Base-by-base conservation (phyloP, 2,329 filamentous ascomycete genomes). In the Fusarium succisae region DNA sequence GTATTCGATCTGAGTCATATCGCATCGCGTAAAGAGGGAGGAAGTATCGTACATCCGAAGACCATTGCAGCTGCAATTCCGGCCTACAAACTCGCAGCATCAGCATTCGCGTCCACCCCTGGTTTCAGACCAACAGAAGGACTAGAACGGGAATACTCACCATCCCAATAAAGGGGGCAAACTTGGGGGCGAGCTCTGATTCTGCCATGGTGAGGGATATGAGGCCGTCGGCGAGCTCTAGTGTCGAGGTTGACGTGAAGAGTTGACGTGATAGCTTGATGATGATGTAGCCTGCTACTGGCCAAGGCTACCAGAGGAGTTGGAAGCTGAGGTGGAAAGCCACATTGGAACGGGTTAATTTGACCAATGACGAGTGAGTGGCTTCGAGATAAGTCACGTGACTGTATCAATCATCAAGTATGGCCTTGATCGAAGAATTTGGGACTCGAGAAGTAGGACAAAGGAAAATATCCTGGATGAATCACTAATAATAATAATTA, bases 101-200 rank as follows among this genome's bases (percentile, higher is more conserved):
- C 69, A 80, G 77, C 72, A 76, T 67, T 63, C 70, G 69, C 69
- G 73, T 70, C 58, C 63, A 53, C 51, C 63, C 45, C 50, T 48
- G 47, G 37, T 50, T 63, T 24, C 24, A 32, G 24, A 45, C 54
- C 55, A 62, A 38, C 30, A 18, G 65, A 55, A 63, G 59, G 55
- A 54, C 57, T 57, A 61, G 37, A 24, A 48, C 18, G 45, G 35
- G 26, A 20, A 43, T 63, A 85, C 91, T 84, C 87, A 95, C 93
- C 93, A 96, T 94, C 87, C 94, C 94, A 82, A 96, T 89, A 87
- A 96, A 96, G 78, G 93, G 93, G 86, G 94, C 94, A 82, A 95
- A 96, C 85, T 93, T 93, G 78, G 94, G 94, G 68, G 92, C 87
- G 72, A 91, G 84, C 76, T 91, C 90, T 76, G 88, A 78, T 63